Conservation (phyloP, 2,329 filamentous ascomycete genomes). For the Dactylellina haptotyla region DNA sequence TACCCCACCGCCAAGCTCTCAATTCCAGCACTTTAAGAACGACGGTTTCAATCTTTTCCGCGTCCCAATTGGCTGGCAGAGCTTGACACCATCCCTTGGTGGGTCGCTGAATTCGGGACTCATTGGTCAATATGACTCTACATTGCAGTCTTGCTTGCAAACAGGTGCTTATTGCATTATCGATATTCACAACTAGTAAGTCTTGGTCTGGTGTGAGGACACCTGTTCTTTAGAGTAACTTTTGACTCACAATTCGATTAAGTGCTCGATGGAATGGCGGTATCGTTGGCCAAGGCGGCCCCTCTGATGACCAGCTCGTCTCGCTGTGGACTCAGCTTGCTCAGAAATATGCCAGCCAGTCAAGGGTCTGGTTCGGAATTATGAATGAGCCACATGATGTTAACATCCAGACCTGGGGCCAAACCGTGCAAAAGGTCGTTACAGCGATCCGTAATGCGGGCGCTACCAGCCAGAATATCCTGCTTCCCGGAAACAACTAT, state of each 20-base stretch:
- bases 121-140: conserved; percentile 66
- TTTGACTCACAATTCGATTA: neutral
- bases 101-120: conserved; percentile 65
- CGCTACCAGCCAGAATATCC: conserved; percentile 71
- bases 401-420: conserved; percentile 66
- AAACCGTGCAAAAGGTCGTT: conserved; percentile 71
- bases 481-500: conserved; percentile 72
- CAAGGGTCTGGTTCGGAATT: conserved; percentile 71
- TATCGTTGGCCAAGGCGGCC: conserved; percentile 74
- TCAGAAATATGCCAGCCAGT: conserved; percentile 67
- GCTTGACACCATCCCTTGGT: conserved; percentile 61
- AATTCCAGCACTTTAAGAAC: conserved; percentile 35
- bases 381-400: conserved; percentile 77
- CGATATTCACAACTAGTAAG: conserved; percentile 61
- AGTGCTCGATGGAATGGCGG: conserved; percentile 69
- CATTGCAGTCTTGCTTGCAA: conserved; percentile 70
- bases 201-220: neutral
- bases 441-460: conserved; percentile 73
- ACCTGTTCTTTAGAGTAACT: neutral
- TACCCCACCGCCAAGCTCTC: conserved; percentile 24
- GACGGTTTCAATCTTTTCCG: conserved; percentile 42
- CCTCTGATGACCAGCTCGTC: conserved; percentile 69
- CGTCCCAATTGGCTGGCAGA: conserved; percentile 37
- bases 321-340: conserved; percentile 70
- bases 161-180: conserved; percentile 71